Conservation (phyloP, 306 rosid genomes). For the Ammopiptanthus mongolicus region DNA sequence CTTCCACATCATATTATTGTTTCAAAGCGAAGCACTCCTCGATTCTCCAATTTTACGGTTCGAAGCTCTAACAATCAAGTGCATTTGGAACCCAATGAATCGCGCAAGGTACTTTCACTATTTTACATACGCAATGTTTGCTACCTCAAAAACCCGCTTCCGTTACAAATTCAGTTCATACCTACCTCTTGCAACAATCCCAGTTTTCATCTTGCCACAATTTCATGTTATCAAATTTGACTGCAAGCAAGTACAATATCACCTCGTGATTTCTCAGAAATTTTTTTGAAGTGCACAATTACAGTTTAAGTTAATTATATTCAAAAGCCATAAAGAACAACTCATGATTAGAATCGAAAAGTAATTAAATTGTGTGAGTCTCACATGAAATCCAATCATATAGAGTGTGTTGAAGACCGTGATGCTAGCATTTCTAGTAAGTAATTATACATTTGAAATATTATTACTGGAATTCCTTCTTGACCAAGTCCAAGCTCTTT, state of each 20-base stretch:
- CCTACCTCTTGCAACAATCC: background rate
- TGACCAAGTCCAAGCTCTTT: background rate
- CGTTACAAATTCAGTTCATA: too few species aligned
- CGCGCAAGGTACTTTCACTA: conserved; percentile 50
- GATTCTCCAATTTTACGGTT: conserved; percentile 28
- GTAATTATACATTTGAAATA: too few species aligned
- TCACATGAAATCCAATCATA: too few species aligned
- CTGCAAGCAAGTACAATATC: background rate
- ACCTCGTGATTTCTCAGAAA: background rate
- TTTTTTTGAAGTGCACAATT: background rate
- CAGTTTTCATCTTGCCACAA: background rate
- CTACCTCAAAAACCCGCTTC: too few species aligned
- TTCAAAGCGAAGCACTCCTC: conserved; percentile 16
- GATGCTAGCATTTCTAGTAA: too few species aligned
- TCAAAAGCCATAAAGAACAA: background rate
- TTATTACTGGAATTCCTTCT: background rate
- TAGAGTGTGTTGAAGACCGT: too few species aligned
- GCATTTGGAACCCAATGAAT: conserved; percentile 17
- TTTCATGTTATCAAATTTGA: background rate
- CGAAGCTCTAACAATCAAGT: conserved; percentile 33
- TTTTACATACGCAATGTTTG: background rate
- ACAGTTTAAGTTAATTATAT: background rate
- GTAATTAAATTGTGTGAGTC: background rate
- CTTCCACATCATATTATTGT: conserved; percentile 11
- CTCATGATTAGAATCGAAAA: background rate